phyloP scores from a whole-genome alignment of 1,139 yeast genomes.

The Yamadazyma mexicana region DNA sequence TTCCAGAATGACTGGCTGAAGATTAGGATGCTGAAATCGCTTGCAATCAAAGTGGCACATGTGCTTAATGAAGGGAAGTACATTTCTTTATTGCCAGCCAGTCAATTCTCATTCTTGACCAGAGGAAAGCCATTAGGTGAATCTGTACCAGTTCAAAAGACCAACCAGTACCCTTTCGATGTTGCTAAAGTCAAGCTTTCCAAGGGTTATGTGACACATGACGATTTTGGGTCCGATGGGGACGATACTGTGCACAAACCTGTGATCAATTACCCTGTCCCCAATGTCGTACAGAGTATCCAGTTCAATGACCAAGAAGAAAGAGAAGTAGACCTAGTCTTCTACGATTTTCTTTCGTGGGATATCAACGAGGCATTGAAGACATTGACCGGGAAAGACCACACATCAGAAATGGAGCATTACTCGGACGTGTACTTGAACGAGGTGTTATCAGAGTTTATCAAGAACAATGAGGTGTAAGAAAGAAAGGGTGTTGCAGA shows the following conservation, averaged over 20 bases:
- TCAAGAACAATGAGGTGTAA: constrained; percentile 17
- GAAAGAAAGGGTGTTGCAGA: no score
- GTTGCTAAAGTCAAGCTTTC: constrained; percentile 17
- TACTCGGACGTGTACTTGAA: constrained; percentile 40
- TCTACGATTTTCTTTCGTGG: constrained; percentile 70
- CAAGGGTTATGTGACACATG: constrained; percentile 77
- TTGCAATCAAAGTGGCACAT: constrained; percentile 50
- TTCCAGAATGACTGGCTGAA: constrained; percentile 78
- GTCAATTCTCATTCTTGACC: constrained; percentile 17
- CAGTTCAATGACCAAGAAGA: constrained; percentile 19
- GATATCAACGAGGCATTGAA: constrained; percentile 61
- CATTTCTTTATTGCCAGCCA: constrained; percentile 36
- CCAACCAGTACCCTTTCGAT: constrained; percentile 1
- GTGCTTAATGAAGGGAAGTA: constrained; percentile 52
- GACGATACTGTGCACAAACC: constrained; percentile 84
- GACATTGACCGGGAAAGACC: constrained; percentile 25
- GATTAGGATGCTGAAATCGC: constrained; percentile 49
- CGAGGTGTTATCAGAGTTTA: constrained; percentile 29
- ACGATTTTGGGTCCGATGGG: constrained; percentile 82
- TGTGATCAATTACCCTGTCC: constrained; percentile 58
- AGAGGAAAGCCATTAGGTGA: constrained; percentile 1
- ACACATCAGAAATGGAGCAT: constrained; percentile 17
- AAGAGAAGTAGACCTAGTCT: constrained; percentile 63
- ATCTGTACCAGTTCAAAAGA: background rate
- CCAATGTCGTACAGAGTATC: constrained; percentile 69